Percentiles rank a stretch among this genome's conserved stretches.
These are phyloP conservation scores for Cylindrotheca closterium DNA, from an alignment of 108 stramenopile species.

Conservation along the genomic window DNA sequence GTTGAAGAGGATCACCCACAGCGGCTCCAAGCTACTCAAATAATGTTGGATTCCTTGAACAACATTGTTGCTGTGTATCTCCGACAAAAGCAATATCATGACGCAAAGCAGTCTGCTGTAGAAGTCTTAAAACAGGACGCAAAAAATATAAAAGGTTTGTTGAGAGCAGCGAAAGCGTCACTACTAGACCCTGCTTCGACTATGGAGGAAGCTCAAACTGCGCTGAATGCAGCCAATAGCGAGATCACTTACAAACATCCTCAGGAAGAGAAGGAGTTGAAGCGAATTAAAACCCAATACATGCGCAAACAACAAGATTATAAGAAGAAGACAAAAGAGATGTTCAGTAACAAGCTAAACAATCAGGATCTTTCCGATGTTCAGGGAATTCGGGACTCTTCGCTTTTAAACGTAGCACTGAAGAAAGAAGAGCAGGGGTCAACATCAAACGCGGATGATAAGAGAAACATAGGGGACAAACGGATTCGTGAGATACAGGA, in stretches of 20 bases:
- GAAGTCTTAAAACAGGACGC: constrained; percentile 42
- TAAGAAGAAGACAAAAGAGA: constrained; percentile 31
- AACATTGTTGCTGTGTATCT: constrained; percentile 52
- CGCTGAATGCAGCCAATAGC: constrained; percentile 42
- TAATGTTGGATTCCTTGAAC: constrained; percentile 53
- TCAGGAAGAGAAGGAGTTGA: constrained; percentile 18
- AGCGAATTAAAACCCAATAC: constrained; percentile 30
- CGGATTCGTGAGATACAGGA: too few relatives aligned
- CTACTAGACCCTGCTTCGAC: constrained; percentile 46
- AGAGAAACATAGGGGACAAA: too few relatives aligned
- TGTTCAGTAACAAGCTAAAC: constrained; percentile 42
- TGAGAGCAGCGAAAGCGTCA: constrained; percentile 49
- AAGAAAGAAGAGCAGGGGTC: not conserved
- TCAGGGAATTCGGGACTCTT: too few relatives aligned
- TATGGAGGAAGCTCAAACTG: constrained; percentile 46
- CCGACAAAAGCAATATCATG: constrained; percentile 42
- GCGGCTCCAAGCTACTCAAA: constrained; percentile 16
- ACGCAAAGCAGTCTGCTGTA: constrained; percentile 48
- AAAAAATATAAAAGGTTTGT: constrained; percentile 47
- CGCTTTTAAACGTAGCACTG: too few relatives aligned
- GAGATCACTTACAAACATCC: constrained; percentile 21
- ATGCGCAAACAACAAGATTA: constrained; percentile 33
- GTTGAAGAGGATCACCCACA: constrained; percentile 42
- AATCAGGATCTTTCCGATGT: too few relatives aligned
- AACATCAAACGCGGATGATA: too few relatives aligned